Evolutionary conservation across 2,329 filamentous ascomycete species (phyloP), one percentile per base, ranked within the genome.

Genomic region (Zasmidium citrigriseum): DNA sequence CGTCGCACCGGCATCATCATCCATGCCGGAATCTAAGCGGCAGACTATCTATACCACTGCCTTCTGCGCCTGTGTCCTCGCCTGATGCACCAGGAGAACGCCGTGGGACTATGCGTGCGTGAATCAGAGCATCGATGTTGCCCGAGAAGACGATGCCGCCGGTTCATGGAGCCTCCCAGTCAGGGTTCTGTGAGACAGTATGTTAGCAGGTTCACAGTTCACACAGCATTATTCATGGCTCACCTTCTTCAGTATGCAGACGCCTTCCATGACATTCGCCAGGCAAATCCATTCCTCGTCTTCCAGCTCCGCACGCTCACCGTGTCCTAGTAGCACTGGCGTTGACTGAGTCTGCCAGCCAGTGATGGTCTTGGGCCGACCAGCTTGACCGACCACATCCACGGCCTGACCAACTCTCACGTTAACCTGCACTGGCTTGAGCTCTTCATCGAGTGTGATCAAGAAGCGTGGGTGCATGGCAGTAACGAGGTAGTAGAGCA

Each of bases 321-420:
- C 95, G 72, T 96, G 89, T n/a, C 91, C 89, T 68, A 99, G 80
- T 59, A 99, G 81, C 48, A 99, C 95, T 0, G 95, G 95, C n/a
- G 95, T 99, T 80, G 91, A 97, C 82, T 99, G 95, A 65, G 95
- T 99, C 78, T 99, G 95, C 95, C 95, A 99, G 54, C 95, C 95
- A 10, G 95, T 99, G 70, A 99, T 99, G 1, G 95, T 99, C 88
- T 99, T 98, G 67, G 95, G 95, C 63, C 93, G 86, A 73, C 95
- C 95, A 12, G 96, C 95, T 76, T 98, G 95, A 52, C 95, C 96
- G 44, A 99, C 95, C 45, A 99, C 93, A 73, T 99, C 95, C 20
- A 99, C 96, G 16, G 96, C 95, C 78, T 99, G 96, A 76, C 95
- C 95, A 46, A 99, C 93, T 27, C 95, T 89, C 16, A 99, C 95